phyloP scores from a whole-genome alignment of 768 basidiomycete genomes.

The Dentipellis sp. region DNA sequence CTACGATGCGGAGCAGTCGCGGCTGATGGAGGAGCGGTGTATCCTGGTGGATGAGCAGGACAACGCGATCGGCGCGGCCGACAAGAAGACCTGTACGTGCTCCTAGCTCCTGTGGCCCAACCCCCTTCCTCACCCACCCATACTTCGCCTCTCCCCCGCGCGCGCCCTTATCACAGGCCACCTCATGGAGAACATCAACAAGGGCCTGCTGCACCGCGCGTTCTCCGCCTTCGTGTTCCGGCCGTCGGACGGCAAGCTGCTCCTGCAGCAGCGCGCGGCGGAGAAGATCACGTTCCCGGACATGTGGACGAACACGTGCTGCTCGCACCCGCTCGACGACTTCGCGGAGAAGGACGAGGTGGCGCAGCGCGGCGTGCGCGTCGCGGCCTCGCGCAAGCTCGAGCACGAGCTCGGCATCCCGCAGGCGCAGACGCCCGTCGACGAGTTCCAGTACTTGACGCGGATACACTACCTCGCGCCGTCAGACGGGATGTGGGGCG shows the following conservation, averaged over 20 bases:
- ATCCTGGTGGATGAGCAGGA: constrained; percentile 89
- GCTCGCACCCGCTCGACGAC: constrained; percentile 93
- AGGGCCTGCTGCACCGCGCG: constrained; percentile 91
- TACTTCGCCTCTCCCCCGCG: background rate
- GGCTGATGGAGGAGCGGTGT: constrained; percentile 93
- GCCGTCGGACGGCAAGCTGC: constrained; percentile 85
- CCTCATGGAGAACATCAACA: constrained; percentile 93
- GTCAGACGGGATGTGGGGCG: constrained; percentile 89
- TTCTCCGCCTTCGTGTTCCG: constrained; percentile 97
- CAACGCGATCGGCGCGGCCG: constrained; percentile 72
- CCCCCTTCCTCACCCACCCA: background rate
- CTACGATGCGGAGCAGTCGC: constrained; percentile 90
- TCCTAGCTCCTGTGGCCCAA: background rate
- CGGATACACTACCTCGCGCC: constrained; percentile 97
- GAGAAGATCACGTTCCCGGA: constrained; percentile 99
- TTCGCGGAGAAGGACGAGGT: constrained; percentile 74
- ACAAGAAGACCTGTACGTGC: constrained; percentile 91
- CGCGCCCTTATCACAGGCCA: constrained; percentile 53
- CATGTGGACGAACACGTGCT: constrained; percentile 99
- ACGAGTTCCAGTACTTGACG: constrained; percentile 89
- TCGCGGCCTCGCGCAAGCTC: constrained; percentile 92
- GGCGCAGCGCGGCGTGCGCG: constrained; percentile 73
- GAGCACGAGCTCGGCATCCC: constrained; percentile 97
- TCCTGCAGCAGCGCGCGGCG: constrained; percentile 91
- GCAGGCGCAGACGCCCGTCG: constrained; percentile 59